A percentile compares a stretch with the other conserved stretches of the same genome.
Evolutionary conservation across 129 eudicot species (phyloP).

Genomic region (Cynara cardunculus): DNA sequence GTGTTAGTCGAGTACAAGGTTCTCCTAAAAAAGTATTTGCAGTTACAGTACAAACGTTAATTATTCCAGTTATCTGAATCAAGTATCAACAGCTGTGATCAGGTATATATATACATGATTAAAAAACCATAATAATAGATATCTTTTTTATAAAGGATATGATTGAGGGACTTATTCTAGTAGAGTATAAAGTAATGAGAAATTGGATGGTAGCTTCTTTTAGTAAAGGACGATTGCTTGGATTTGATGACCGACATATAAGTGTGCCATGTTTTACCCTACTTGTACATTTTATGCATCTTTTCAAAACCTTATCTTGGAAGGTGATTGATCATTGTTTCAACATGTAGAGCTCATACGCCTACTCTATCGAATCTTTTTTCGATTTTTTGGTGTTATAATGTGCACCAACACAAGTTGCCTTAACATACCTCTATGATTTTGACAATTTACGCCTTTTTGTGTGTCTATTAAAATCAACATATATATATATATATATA

Average conservation of each 20-base stretch:
- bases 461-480: too few species aligned
- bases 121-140: neutral
- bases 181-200: neutral
- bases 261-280: neutral
- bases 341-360: neutral
- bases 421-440: neutral
- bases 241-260: neutral
- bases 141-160: neutral
- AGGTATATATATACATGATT: neutral
- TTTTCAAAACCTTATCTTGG: constrained; percentile 5
- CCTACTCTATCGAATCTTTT: neutral
- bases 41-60: neutral
- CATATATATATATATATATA: too few species aligned
- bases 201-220: neutral
- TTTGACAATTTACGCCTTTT: neutral
- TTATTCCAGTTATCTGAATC: neutral
- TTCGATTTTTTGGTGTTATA: neutral
- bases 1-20: neutral
- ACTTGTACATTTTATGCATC: neutral
- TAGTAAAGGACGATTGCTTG: neutral
- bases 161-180: neutral
- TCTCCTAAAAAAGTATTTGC: neutral
- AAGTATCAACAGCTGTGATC: neutral
- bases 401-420: neutral
- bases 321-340: neutral